Percentiles rank a stretch among this genome's conserved stretches.
phyloP scores from a whole-genome alignment of 2,329 filamentous ascomycete genomes.

The Penicillium sp. region DNA sequence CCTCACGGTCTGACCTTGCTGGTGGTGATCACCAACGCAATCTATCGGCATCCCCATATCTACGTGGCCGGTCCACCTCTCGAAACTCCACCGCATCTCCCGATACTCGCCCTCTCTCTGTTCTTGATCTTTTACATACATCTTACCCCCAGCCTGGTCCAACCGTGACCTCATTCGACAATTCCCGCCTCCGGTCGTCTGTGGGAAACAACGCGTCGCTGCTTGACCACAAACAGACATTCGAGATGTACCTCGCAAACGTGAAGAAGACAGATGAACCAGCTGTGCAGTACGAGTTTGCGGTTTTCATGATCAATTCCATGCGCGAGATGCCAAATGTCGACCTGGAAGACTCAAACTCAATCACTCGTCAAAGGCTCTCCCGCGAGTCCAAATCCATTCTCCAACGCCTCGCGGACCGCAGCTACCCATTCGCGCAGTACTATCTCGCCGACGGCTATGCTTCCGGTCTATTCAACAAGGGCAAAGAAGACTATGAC shows the following conservation, averaged over 20 bases:
- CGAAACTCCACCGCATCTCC: constrained; percentile 49
- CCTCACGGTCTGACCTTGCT: constrained; percentile 59
- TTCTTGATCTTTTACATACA: constrained; percentile 58
- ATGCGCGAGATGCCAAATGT: constrained; percentile 70
- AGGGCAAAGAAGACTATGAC: constrained; percentile 86
- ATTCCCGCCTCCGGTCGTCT: constrained; percentile 68
- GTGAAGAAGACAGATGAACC: constrained; percentile 94
- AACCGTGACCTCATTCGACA: constrained; percentile 64
- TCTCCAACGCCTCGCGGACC: constrained; percentile 76
- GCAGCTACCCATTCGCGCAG: constrained; percentile 91
- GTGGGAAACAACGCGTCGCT: constrained; percentile 89
- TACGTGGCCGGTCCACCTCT: constrained; percentile 48
- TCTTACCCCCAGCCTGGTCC: constrained; percentile 76
- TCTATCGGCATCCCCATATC: constrained; percentile 49
- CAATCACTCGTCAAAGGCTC: constrained; percentile 59
- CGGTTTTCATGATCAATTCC: constrained; percentile 84
- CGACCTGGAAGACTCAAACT: constrained; percentile 26
- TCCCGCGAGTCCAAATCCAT: constrained; percentile 85
- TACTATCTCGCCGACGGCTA: constrained; percentile 96
- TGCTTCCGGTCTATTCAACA: constrained; percentile 89
- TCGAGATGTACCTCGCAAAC: constrained; percentile 96
- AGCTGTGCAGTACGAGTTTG: constrained; percentile 91
- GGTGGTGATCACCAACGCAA: constrained; percentile 57
- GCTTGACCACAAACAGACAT: constrained; percentile 82
- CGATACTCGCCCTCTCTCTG: constrained; percentile 54